phyloP scores from a whole-genome alignment of 768 basidiomycete genomes.

The Mycena galericulata region DNA sequence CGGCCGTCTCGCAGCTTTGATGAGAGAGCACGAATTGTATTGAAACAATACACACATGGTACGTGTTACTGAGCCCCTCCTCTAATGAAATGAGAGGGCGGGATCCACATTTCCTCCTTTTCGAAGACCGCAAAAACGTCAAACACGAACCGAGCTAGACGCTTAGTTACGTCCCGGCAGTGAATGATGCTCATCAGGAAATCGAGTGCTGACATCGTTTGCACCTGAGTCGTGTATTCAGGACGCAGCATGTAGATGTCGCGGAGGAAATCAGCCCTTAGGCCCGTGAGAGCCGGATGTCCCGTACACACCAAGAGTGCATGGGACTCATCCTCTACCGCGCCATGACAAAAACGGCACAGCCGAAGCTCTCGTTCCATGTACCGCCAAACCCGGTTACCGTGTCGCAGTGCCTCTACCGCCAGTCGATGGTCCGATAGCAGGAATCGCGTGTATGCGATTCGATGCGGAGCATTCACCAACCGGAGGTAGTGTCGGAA shows the following conservation, averaged over 20 bases:
- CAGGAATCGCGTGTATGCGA: constrained; percentile 6
- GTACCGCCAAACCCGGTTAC: neutral
- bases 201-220: neutral
- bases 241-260: neutral
- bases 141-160: neutral
- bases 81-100: neutral
- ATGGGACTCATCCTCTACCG: constrained; percentile 13
- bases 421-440: constrained; percentile 5
- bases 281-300: neutral
- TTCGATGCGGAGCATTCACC: neutral
- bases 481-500: constrained; percentile 3
- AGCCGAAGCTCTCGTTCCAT: neutral
- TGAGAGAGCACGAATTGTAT: neutral
- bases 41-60: neutral
- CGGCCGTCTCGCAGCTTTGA: neutral
- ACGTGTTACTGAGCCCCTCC: neutral
- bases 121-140: neutral
- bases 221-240: neutral
- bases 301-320: constrained; percentile 2
- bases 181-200: neutral
- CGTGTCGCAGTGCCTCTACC: constrained; percentile 7
- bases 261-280: constrained; percentile 1
- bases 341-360: constrained; percentile 2
- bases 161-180: neutral
- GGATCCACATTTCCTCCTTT: neutral